phyloP scores from a whole-genome alignment of 2,329 filamentous ascomycete species.

The Fusarium albidum region DNA sequence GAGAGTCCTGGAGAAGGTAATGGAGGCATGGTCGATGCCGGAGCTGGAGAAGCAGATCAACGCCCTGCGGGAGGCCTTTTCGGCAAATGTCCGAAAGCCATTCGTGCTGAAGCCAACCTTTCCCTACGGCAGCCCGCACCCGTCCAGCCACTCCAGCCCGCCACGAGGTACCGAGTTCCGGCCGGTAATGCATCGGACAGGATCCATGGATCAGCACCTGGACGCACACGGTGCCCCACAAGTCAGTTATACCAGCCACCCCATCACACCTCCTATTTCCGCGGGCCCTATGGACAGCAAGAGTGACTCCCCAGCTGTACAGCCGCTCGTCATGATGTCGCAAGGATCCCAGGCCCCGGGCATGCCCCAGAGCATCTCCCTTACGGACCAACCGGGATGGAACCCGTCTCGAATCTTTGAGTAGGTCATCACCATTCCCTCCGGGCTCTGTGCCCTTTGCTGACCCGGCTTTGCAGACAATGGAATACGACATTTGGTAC shows the following conservation, averaged over 20 bases:
- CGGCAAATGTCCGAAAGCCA: constrained; percentile 81
- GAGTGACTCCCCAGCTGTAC: constrained; percentile 77
- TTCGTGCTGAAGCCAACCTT: constrained; percentile 91
- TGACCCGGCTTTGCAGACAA: constrained; percentile 65
- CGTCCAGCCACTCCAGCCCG: constrained; percentile 69
- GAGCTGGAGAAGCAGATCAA: constrained; percentile 93
- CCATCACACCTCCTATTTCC: constrained; percentile 83
- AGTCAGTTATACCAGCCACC: constrained; percentile 74
- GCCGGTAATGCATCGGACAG: constrained; percentile 54
- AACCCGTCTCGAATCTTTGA: constrained; percentile 90
- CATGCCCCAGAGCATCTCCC: constrained; percentile 62
- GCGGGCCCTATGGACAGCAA: constrained; percentile 76
- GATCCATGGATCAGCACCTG: constrained; percentile 63
- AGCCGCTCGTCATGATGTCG: constrained; percentile 76
- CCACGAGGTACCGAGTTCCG: constrained; percentile 62
- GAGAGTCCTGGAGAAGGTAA: constrained; percentile 88
- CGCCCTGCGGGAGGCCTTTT: constrained; percentile 88
- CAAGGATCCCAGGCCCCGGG: constrained; percentile 64
- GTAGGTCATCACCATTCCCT: constrained; percentile 63
- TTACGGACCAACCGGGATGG: constrained; percentile 75
- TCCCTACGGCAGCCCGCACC: constrained; percentile 82
- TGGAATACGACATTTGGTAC: constrained; percentile 96
- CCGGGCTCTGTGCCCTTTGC: background rate
- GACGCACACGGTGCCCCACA: constrained; percentile 62
- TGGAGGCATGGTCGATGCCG: constrained; percentile 83